These are phyloP conservation scores for Fomitopsis pulvina DNA, from an alignment of 768 basidiomycete species.

Conservation along the genomic window DNA sequence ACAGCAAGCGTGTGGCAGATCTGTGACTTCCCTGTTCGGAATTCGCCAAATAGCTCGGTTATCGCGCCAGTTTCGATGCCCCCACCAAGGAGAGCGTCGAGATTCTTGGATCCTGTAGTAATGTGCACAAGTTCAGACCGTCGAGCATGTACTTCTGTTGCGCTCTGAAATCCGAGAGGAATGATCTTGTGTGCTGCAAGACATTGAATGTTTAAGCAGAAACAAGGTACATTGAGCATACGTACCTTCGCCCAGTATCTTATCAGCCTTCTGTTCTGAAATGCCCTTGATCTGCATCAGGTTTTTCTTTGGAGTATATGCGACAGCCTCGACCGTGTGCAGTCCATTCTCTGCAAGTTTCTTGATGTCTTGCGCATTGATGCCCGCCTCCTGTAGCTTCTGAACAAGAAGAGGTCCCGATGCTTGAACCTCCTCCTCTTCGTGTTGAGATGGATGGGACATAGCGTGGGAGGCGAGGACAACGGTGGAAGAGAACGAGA, in stretches of 20 bases:
- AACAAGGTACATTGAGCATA: background rate
- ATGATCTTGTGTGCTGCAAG: conserved; percentile 85
- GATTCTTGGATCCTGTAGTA: conserved; percentile 92
- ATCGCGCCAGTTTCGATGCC: conserved; percentile 98
- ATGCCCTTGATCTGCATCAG: conserved; percentile 92
- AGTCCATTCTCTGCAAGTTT: conserved; percentile 90
- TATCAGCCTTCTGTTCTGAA: conserved; percentile 95
- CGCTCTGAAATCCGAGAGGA: conserved; percentile 95
- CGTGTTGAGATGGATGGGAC: conserved; percentile 43
- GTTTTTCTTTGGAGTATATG: conserved; percentile 93
- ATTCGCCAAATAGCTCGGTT: conserved; percentile 97
- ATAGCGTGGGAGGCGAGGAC: background rate
- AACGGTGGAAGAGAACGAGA: background rate
- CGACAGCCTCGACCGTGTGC: conserved; percentile 92
- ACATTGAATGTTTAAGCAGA: background rate
- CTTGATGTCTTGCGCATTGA: conserved; percentile 87
- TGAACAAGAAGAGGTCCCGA: conserved; percentile 79
- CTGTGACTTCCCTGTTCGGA: conserved; percentile 97
- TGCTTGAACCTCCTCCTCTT: conserved; percentile 46
- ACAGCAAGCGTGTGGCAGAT: conserved; percentile 97
- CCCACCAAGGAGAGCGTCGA: conserved; percentile 93
- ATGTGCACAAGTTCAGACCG: conserved; percentile 94
- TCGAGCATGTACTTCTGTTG: conserved; percentile 94
- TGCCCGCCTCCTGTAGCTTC: conserved; percentile 85
- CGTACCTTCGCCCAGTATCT: conserved; percentile 86